Evolutionary conservation across 495 filamentous ascomycete genomes (phyloP).

Genomic region (Cercophora samala): DNA sequence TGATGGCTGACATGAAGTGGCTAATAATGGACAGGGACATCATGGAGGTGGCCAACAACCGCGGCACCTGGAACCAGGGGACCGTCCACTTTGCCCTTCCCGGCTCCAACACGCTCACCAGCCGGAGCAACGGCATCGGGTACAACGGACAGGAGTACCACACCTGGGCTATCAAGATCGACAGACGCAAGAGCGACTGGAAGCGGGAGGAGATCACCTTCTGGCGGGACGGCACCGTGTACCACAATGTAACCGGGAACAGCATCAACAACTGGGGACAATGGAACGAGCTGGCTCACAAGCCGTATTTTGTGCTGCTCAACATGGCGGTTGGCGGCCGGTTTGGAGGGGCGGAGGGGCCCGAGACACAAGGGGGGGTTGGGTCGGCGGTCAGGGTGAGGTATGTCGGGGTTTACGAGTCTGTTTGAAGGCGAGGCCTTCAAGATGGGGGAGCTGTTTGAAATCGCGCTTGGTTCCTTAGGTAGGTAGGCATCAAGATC

Average conservation of each 20-base stretch:
- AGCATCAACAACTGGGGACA: not conserved
- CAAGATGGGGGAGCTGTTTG: no score
- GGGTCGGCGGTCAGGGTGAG: not conserved
- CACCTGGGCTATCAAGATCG: conserved; percentile 8
- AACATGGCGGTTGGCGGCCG: conserved; percentile 4
- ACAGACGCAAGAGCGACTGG: conserved; percentile 2
- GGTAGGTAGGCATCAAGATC: no score
- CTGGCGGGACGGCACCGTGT: not conserved
- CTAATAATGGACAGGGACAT: not conserved
- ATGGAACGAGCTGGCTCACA: not conserved
- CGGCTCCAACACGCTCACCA: no score
- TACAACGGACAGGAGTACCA: not conserved
- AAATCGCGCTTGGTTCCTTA: no score
- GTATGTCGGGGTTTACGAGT: not conserved
- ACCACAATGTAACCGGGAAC: not conserved
- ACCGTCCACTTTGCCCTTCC: not conserved
- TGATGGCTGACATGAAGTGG: no score
- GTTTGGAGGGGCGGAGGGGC: not conserved
- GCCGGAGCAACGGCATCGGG: not conserved
- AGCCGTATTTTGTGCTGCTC: conserved; percentile 1
- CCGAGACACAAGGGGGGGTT: not conserved
- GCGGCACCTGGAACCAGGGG: not conserved
- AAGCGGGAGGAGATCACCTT: not conserved
- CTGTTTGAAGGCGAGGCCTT: no score
- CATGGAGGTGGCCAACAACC: not conserved